phyloP scores from a whole-genome alignment of 1,284 basidiomycete genomes.

The Mycena citricolor region DNA sequence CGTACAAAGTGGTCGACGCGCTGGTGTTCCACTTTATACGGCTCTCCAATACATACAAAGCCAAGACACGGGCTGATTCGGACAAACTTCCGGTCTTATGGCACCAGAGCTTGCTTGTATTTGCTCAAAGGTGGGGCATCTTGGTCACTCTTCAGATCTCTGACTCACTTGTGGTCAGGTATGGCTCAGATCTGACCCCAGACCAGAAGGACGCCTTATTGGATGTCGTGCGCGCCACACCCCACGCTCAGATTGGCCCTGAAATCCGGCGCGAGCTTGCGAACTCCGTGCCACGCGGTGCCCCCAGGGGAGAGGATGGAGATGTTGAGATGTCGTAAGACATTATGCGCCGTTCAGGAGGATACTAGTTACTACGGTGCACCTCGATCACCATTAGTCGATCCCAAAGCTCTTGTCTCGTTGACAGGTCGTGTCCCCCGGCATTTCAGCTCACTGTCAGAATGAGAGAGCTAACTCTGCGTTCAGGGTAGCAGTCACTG shows the following conservation, averaged over 20 bases:
- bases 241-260: conserved; percentile 85
- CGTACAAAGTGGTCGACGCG: conserved; percentile 97
- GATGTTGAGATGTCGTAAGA: conserved; percentile 64
- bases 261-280: conserved; percentile 90
- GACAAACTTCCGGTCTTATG: conserved; percentile 92
- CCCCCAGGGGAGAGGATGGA: conserved; percentile 56
- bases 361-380: too few species aligned
- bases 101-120: conserved; percentile 97
- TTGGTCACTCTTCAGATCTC: too few species aligned
- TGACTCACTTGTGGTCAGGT: conserved; percentile 68
- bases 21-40: conserved; percentile 98
- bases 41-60: conserved; percentile 87
- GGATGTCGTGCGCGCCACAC: conserved; percentile 86
- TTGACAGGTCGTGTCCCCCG: too few species aligned
- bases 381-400: too few species aligned
- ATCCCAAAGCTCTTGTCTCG: too few species aligned
- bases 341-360: too few species aligned
- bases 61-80: conserved; percentile 58
- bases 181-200: conserved; percentile 93
- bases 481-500: too few species aligned
- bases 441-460: too few species aligned
- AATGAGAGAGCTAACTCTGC: too few species aligned
- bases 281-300: conserved; percentile 70
- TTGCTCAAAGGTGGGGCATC: conserved; percentile 89
- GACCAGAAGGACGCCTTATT: conserved; percentile 98